Conservation (phyloP, 2,329 filamentous ascomycete genomes). For the Colletotrichum somersetense region DNA sequence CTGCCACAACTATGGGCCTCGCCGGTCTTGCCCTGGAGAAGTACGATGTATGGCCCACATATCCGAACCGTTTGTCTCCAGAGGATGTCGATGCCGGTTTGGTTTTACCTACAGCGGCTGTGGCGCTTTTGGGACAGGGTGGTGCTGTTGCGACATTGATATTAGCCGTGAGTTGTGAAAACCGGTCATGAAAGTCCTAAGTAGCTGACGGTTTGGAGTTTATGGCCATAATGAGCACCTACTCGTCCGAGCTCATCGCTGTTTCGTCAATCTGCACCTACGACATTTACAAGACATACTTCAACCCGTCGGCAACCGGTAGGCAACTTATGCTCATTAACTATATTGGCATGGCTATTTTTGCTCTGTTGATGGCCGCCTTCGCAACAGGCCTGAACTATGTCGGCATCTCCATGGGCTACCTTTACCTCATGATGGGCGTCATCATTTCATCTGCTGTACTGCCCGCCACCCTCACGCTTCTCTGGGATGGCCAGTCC, state of each 20-base stretch:
- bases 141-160: slow-evolving; percentile 84
- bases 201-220: slow-evolving; percentile 58
- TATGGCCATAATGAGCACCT: slow-evolving; percentile 90
- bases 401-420: slow-evolving; percentile 81
- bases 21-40: slow-evolving; percentile 83
- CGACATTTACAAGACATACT: slow-evolving; percentile 85
- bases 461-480: slow-evolving; percentile 78
- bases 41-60: slow-evolving; percentile 79
- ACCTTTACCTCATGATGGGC: slow-evolving; percentile 86
- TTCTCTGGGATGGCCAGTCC: slow-evolving; percentile 78
- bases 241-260: slow-evolving; percentile 86
- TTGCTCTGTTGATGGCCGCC: slow-evolving; percentile 79
- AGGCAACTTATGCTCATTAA: slow-evolving; percentile 82
- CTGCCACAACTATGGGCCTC: no score
- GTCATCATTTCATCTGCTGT: slow-evolving; percentile 84
- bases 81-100: slow-evolving; percentile 85
- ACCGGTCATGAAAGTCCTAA: no score
- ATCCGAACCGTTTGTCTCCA: slow-evolving; percentile 76
- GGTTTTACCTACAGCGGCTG: slow-evolving; percentile 86
- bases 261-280: slow-evolving; percentile 88
- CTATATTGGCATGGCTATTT: slow-evolving; percentile 67
- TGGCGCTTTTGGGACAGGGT: slow-evolving; percentile 84
- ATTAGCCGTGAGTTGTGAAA: slow-evolving; percentile 63
- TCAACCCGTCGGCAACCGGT: slow-evolving; percentile 78
- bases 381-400: slow-evolving; percentile 79